Conservation (phyloP, 768 basidiomycete genomes). For the Suillus subluteus region DNA sequence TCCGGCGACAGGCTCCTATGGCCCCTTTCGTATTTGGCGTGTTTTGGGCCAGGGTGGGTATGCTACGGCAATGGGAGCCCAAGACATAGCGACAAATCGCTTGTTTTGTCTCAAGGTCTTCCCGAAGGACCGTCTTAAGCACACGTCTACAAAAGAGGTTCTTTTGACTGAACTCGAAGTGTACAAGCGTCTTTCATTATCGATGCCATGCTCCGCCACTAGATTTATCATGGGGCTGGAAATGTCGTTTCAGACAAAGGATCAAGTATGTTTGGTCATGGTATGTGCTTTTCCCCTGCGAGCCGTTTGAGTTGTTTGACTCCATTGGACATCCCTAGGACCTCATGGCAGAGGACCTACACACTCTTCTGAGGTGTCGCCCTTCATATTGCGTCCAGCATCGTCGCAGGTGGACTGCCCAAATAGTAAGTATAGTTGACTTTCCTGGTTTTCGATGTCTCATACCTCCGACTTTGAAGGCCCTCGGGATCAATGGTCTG, state of each 20-base stretch:
- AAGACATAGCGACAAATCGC: constrained; percentile 30
- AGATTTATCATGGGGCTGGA: constrained; percentile 44
- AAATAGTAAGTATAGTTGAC: constrained; percentile 34
- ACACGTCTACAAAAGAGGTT: constrained; percentile 16
- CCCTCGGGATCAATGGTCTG: constrained; percentile 43
- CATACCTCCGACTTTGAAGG: constrained; percentile 25
- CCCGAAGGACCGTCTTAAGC: constrained; percentile 20
- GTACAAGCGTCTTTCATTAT: constrained; percentile 38
- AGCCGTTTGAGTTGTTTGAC: not conserved
- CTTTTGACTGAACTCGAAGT: constrained; percentile 38
- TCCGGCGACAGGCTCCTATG: constrained; percentile 5
- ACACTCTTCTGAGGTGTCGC: constrained; percentile 28
- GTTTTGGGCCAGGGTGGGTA: constrained; percentile 25
- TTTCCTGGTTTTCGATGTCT: not conserved
- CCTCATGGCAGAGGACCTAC: constrained; percentile 44
- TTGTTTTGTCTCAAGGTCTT: constrained; percentile 45
- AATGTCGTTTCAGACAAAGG: constrained; percentile 38
- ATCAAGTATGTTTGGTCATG: constrained; percentile 42
- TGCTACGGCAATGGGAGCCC: constrained; percentile 26
- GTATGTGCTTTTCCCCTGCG: constrained; percentile 24
- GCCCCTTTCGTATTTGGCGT: constrained; percentile 28
- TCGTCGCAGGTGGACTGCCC: constrained; percentile 37
- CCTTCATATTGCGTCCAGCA: constrained; percentile 14
- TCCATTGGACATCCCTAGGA: constrained; percentile 31
- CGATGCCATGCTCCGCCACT: constrained; percentile 24